Base-by-base conservation (phyloP, 257 asterid genomes). In the Ophiorrhiza pumila region DNA sequence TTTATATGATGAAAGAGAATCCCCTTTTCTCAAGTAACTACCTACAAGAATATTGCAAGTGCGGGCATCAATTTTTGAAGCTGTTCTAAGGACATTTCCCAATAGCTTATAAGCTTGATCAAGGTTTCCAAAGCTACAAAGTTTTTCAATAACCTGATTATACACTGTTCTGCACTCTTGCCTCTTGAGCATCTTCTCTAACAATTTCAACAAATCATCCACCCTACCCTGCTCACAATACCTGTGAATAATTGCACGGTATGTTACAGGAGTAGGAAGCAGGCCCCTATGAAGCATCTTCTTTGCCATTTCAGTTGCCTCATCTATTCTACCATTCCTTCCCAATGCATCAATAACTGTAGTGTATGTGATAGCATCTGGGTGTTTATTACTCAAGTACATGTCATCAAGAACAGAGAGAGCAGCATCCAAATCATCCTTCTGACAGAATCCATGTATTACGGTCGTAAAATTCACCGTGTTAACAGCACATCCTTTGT, bases 321-420 rank as follows among this genome's bases (percentile, higher is more conserved):
- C 96, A 9, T 88, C 83, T 5, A 86, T 79, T 81, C 93, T 83
- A 50, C 99, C 97, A 52, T 74, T 80, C 76, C 80, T 86, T 71
- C 87, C 96, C 47, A 94, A 45, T 52, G 89, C 90, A 65, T 90
- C 89, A 41, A 94, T 82, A 22, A 94, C 23, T 0, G 86, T 72
- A 23, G 97, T 94, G 73, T 86, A 91, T 10, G 96, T 91, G 65
- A 91, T 85, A 71, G 77, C 93, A 82, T 91, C 99, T 6, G 99
- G 97, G 74, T 90, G 97, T 72, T 94, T 91, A 82, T 86, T 83
- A 61, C 77, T 88, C 87, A 94, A 85, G 85, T 90, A 94, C 91
- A 94, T 88, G 81, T 94, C 99, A 74, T 94, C 99, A 72, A 94
- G 87, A 45, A 94, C 91, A 4, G 99, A 94, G 18, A 94, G 81